Evolutionary conservation across 1,284 basidiomycete species (phyloP).

Genomic region (Cryptococcus jaspeensis): DNA sequence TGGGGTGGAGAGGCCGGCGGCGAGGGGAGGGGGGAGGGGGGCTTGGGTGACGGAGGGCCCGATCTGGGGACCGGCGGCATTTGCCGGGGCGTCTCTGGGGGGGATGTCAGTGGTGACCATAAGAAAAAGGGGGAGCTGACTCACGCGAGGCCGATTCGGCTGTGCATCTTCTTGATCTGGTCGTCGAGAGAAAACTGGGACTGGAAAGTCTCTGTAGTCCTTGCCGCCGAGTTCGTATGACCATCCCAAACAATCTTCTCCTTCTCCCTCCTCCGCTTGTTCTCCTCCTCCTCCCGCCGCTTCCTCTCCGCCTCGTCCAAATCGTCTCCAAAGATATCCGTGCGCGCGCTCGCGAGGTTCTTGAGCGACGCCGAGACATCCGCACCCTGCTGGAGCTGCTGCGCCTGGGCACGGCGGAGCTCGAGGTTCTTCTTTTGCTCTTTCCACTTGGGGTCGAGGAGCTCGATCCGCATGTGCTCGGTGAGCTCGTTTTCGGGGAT

Average conservation of each 20-base stretch:
- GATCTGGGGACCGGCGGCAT: conserved; percentile 23
- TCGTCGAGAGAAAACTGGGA: conserved; percentile 88
- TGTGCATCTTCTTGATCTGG: conserved; percentile 90
- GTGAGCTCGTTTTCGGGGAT: conserved; percentile 91
- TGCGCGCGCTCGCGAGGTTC: conserved; percentile 84
- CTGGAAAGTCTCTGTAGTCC: conserved; percentile 84
- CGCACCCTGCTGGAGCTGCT: conserved; percentile 79
- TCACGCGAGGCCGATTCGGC: conserved; percentile 57
- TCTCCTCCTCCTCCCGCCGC: conserved; percentile 78
- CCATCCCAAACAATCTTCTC: conserved; percentile 96
- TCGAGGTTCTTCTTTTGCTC: conserved; percentile 85
- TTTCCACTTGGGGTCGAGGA: conserved; percentile 97
- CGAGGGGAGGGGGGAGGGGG: conserved; percentile 29
- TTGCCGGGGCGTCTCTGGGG: conserved; percentile 9
- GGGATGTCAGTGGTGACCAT: neutral
- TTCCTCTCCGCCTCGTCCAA: conserved; percentile 79
- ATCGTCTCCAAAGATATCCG: conserved; percentile 88
- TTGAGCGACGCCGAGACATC: conserved; percentile 88
- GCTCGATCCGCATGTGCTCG: conserved; percentile 97
- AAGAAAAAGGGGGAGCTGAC: neutral
- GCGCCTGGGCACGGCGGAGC: conserved; percentile 82
- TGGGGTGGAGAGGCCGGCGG: conserved; percentile 48
- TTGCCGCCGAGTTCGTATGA: conserved; percentile 84
- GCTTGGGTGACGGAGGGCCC: conserved; percentile 30
- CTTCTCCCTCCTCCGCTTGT: conserved; percentile 71